A percentile compares a stretch with the other conserved stretches of the same genome.
These are phyloP conservation scores for Trichoderma asperelloides DNA, from an alignment of 495 filamentous ascomycete genomes.

Conservation along the genomic window DNA sequence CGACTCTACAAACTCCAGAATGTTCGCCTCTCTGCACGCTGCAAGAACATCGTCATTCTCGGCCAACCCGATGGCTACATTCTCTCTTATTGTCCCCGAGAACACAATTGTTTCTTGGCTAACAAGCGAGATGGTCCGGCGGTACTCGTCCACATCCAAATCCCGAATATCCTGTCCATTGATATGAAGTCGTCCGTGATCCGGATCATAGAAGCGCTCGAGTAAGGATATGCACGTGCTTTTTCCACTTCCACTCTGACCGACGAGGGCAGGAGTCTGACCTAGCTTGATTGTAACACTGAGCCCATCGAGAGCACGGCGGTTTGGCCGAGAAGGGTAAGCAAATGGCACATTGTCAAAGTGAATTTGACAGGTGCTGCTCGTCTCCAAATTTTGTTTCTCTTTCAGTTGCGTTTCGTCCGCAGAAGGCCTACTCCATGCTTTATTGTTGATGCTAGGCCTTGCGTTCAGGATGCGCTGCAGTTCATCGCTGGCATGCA, in stretches of 20 bases:
- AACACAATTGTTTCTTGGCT: constrained; percentile 8
- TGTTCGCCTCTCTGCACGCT: no score
- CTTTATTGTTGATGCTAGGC: no score
- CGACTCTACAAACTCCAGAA: no score
- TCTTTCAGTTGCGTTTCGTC: no score
- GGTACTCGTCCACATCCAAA: not conserved
- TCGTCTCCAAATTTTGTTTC: no score
- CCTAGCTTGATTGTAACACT: not conserved
- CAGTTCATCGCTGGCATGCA: no score
- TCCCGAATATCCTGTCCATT: not conserved
- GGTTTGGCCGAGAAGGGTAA: not conserved
- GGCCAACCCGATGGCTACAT: constrained; percentile 4
- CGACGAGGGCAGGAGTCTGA: constrained; percentile 67
- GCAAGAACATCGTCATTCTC: no score
- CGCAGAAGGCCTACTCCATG: no score
- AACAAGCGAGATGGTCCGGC: not conserved
- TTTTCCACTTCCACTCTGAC: constrained; percentile 77
- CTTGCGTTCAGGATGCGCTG: no score
- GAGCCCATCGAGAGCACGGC: no score
- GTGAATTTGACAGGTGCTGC: not conserved
- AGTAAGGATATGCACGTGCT: constrained; percentile 71
- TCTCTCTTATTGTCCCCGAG: constrained; percentile 4
- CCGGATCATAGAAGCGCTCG: constrained; percentile 78
- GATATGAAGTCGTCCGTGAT: constrained; percentile 60
- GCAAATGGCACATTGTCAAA: not conserved